These are phyloP conservation scores for Trametes hirsuta DNA, from an alignment of 1,284 basidiomycete genomes.

Conservation along the genomic window DNA sequence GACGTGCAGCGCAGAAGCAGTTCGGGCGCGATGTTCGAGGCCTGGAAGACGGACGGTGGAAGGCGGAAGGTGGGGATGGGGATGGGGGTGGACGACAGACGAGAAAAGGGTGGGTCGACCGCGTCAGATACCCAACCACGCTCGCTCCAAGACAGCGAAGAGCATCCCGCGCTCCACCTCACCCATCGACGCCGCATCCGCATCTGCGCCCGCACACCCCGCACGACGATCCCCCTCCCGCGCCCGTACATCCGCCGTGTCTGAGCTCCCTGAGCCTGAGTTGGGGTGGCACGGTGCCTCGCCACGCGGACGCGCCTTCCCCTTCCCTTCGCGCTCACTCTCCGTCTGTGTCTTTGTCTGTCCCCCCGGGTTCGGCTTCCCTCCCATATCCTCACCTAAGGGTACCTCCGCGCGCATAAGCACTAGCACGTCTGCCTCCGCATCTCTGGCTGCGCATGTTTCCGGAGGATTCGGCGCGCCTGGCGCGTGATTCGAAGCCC, in stretches of 20 bases:
- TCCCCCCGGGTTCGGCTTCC: background rate
- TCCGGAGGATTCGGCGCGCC: background rate
- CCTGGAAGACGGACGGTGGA: too few species aligned
- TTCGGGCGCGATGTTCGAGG: background rate
- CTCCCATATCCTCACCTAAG: background rate
- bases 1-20: too few species aligned
- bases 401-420: background rate
- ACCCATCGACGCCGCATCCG: conserved; percentile 34
- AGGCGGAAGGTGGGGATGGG: too few species aligned
- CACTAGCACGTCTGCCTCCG: background rate
- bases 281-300: background rate
- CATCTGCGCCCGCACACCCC: conserved; percentile 1
- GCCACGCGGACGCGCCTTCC: background rate
- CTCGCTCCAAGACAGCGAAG: conserved; percentile 50
- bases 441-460: background rate
- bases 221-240: conserved; percentile 37
- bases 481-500: conserved; percentile 12
- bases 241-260: conserved; percentile 12
- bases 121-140: conserved; percentile 37
- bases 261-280: too few species aligned
- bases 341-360: conserved; percentile 2
- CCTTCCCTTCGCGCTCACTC: background rate
- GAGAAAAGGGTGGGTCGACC: background rate
- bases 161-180: conserved; percentile 52
- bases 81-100: too few species aligned